Evolutionary conservation across 2,329 filamentous ascomycete genomes (phyloP), one percentile per base, ranked within the genome.

Genomic region (Monosporascus sp.): DNA sequence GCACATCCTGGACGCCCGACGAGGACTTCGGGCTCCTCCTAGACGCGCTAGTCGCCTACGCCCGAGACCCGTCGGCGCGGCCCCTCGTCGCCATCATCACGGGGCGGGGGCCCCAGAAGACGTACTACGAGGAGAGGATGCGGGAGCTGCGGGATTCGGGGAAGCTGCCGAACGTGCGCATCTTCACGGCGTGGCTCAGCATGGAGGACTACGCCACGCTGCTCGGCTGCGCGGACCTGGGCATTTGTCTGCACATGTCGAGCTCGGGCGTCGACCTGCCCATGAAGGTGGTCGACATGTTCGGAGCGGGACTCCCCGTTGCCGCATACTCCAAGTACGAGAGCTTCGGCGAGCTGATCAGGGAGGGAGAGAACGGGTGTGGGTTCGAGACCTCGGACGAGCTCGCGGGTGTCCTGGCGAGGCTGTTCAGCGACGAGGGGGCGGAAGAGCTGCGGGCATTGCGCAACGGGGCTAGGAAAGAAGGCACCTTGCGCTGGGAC

Each of bases 201-300:
- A 87, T 89, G 5, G 77, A 83, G 51, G 88, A 96, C 69, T 99
- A 99, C 67, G 93, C 94, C 1, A 78, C 77, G 1, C 79, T 99
- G 4, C 83, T 99, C 31, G 89, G 87, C 11, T 87, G 87, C 45
- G 91, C 94, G 3, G 93, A 97, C 63, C 76, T 99, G 0, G 94
- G 94, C 9, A 83, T 99, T 24, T 96, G 90, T 53, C 76, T 99
- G 25, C 94, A 99, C 73, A 96, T 85, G 59, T 97, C 91, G 15
- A 95, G 89, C 60, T 96, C 90, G 2, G 94, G 94, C 1, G 91
- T 99, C 0, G 94, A 99, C 70, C 76, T 99, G 20, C 94, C 94
- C 0, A 99, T 99, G 94, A 99, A 99, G 73, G 91, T 99, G 1
- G 92, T 99, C 15, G 94, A 99, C 68, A 97, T 99, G 92, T 97